These are phyloP conservation scores for Zymoseptoria pseudotritici DNA, from an alignment of 2,329 filamentous ascomycete genomes.

Conservation along the genomic window DNA sequence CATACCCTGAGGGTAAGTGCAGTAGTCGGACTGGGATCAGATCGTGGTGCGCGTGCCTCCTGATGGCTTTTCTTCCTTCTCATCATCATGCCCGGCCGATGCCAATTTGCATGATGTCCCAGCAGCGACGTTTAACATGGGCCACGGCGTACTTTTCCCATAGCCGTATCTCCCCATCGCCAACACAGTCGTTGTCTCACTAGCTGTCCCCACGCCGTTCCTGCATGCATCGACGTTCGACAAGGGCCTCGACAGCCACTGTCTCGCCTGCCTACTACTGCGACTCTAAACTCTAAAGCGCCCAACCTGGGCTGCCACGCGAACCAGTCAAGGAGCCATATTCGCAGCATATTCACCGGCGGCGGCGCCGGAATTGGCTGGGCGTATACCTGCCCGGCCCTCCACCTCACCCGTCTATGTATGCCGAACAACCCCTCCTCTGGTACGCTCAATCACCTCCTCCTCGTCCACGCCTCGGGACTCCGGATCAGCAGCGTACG, in stretches of 20 bases:
- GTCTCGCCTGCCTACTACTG: background rate
- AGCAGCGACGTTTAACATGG: background rate
- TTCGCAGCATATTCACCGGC: background rate
- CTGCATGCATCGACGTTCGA: background rate
- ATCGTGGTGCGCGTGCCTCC: background rate
- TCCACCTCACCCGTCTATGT: background rate
- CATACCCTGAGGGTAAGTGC: background rate
- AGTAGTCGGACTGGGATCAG: background rate
- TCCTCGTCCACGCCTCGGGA: background rate
- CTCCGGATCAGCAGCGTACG: background rate
- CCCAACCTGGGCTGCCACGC: background rate
- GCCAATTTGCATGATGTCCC: background rate
- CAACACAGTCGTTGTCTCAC: background rate
- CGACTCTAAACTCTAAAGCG: background rate
- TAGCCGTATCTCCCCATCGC: background rate
- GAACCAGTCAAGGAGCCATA: background rate
- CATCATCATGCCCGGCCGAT: background rate
- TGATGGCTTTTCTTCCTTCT: background rate
- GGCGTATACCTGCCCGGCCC: background rate
- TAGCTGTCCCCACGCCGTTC: background rate
- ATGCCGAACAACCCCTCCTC: background rate
- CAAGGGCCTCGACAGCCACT: background rate
- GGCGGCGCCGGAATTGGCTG: background rate
- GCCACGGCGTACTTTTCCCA: background rate
- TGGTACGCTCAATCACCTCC: background rate